Percentiles rank a stretch among this genome's conserved stretches.
Conservation (phyloP, 2,329 filamentous ascomycete genomes). For the Paraconiothyrium sp. region DNA sequence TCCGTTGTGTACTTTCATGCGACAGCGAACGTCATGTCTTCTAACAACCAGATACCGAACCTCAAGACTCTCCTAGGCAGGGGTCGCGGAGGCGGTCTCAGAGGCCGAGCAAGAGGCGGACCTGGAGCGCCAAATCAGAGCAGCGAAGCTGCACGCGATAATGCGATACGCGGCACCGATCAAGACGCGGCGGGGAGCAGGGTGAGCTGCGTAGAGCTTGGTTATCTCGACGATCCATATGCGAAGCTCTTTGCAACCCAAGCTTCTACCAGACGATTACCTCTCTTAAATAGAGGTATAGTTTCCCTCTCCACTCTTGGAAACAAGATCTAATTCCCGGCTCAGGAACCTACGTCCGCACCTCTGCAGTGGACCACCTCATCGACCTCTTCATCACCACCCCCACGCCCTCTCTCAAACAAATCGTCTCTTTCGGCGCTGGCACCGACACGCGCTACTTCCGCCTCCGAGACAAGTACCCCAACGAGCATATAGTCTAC, state of each 20-base stretch:
- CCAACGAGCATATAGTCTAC: slow-evolving; percentile 68
- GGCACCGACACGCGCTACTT: slow-evolving; percentile 93
- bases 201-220: slow-evolving; percentile 84
- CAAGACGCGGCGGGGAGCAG: slow-evolving; percentile 89
- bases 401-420: slow-evolving; percentile 59
- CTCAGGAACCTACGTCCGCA: slow-evolving; percentile 90
- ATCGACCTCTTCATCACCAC: slow-evolving; percentile 74
- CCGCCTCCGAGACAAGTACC: slow-evolving; percentile 68
- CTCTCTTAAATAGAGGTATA: slow-evolving; percentile 91
- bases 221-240: slow-evolving; percentile 85
- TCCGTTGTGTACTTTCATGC: slow-evolving; percentile 20
- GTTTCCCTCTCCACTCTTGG: background rate
- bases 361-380: slow-evolving; percentile 80
- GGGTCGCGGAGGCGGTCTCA: slow-evolving; percentile 57
- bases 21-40: slow-evolving; percentile 63
- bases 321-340: slow-evolving; percentile 8
- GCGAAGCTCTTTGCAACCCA: slow-evolving; percentile 73
- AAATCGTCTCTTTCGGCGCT: slow-evolving; percentile 92
- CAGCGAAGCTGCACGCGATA: slow-evolving; percentile 66
- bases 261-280: slow-evolving; percentile 71
- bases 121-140: slow-evolving; percentile 36
- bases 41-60: slow-evolving; percentile 75
- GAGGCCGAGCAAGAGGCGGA: slow-evolving; percentile 54
- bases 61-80: slow-evolving; percentile 68
- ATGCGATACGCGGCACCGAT: slow-evolving; percentile 86